Conservation (phyloP, 768 basidiomycete genomes). For the Stropharia rugosoannulata region DNA sequence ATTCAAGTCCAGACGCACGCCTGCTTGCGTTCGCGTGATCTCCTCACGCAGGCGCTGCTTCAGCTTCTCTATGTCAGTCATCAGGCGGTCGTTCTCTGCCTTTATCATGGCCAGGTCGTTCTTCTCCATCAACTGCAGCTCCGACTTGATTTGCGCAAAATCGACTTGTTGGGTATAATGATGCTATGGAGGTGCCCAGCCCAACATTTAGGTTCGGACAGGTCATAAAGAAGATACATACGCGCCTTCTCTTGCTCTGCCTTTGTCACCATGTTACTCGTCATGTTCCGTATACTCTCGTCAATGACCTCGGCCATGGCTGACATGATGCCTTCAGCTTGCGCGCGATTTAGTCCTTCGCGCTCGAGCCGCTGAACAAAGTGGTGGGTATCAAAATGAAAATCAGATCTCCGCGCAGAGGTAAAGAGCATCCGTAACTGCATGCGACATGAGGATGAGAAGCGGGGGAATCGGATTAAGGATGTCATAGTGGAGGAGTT, state of each 20-base stretch:
- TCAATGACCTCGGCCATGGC: conserved; percentile 97
- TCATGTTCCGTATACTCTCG: conserved; percentile 96
- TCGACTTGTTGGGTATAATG: conserved; percentile 96
- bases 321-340: conserved; percentile 96
- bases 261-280: conserved; percentile 93
- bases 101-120: conserved; percentile 95
- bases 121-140: conserved; percentile 94
- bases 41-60: conserved; percentile 93
- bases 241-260: conserved; percentile 94
- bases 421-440: conserved; percentile 26
- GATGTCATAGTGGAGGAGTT: conserved; percentile 9
- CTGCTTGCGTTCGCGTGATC: conserved; percentile 88
- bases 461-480: conserved; percentile 3
- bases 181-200: conserved; percentile 44
- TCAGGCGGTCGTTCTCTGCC: conserved; percentile 93
- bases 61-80: conserved; percentile 89
- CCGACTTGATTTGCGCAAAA: conserved; percentile 95
- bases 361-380: conserved; percentile 89
- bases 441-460: conserved; percentile 3
- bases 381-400: conserved; percentile 95
- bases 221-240: not conserved
- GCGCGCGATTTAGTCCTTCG: conserved; percentile 85
- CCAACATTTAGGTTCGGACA: not conserved
- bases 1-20: conserved; percentile 92
- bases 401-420: conserved; percentile 36